phyloP scores from a whole-genome alignment of 306 rosid genomes.

The Dryas drummondii region DNA sequence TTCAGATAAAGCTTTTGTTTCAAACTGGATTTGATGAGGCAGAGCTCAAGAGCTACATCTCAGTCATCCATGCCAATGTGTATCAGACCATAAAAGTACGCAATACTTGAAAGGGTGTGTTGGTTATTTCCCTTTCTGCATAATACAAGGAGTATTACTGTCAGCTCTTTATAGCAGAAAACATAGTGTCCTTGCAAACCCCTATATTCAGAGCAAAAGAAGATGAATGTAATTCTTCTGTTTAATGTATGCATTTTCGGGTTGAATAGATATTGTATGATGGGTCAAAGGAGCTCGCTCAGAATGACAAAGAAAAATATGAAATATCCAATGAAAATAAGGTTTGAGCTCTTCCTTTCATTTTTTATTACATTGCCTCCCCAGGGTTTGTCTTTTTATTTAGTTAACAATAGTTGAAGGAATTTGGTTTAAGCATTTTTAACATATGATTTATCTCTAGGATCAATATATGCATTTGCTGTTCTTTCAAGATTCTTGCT shows the following conservation, averaged over 20 bases:
- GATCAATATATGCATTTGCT: not conserved
- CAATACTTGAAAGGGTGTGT: constrained; percentile 99
- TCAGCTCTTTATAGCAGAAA: constrained; percentile 30
- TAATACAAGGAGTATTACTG: constrained; percentile 45
- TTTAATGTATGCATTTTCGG: constrained; percentile 19
- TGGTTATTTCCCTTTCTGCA: constrained; percentile 80
- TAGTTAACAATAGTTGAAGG: not conserved
- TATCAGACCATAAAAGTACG: constrained; percentile 99
- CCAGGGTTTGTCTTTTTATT: not conserved
- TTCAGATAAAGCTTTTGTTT: constrained; percentile 93
- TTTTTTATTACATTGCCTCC: not conserved
- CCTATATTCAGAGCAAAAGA: constrained; percentile 5
- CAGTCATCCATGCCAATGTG: constrained; percentile 97
- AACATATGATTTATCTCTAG: constrained; percentile 1
- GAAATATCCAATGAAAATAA: constrained; percentile 65
- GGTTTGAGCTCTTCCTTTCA: constrained; percentile 44
- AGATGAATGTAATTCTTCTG: constrained; percentile 26
- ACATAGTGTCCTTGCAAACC: constrained; percentile 23
- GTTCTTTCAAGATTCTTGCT: not conserved
- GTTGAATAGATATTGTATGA: constrained; percentile 76
- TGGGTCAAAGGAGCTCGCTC: constrained; percentile 89
- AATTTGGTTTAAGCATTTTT: constrained; percentile 14
- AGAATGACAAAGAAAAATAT: constrained; percentile 64
- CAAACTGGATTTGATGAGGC: constrained; percentile 97
- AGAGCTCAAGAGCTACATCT: constrained; percentile 83